These are phyloP conservation scores for Epichloe festucae DNA, from an alignment of 2,329 filamentous ascomycete species.

Conservation along the genomic window DNA sequence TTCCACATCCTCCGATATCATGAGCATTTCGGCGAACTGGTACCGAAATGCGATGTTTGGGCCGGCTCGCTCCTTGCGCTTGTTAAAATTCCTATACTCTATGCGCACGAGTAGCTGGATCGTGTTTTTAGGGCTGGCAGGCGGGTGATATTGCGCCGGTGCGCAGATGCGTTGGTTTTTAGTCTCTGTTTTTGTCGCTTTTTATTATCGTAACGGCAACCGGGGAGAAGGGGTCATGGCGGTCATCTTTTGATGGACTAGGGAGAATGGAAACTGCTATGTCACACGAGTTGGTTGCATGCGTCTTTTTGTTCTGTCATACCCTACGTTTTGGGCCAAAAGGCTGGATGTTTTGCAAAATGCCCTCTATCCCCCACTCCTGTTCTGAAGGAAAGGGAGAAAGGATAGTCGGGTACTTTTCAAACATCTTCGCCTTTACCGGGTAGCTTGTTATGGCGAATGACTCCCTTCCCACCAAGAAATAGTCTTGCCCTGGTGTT, in stretches of 20 bases:
- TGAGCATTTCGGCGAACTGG: constrained; percentile 23
- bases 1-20: constrained; percentile 22
- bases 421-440: neutral
- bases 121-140: constrained; percentile 21
- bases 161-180: constrained; percentile 19
- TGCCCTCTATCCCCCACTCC: neutral
- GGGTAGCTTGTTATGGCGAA: constrained; percentile 1
- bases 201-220: constrained; percentile 13
- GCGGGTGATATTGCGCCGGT: constrained; percentile 21
- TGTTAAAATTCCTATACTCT: constrained; percentile 6
- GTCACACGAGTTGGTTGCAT: constrained; percentile 5
- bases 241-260: constrained; percentile 8
- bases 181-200: constrained; percentile 13
- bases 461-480: constrained; percentile 1
- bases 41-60: constrained; percentile 22
- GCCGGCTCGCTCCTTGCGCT: constrained; percentile 9
- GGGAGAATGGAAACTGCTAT: constrained; percentile 6
- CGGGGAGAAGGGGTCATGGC: constrained; percentile 16
- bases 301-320: constrained; percentile 4
- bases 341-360: neutral
- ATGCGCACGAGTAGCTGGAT: constrained; percentile 13
- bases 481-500: neutral
- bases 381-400: neutral
- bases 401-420: neutral
- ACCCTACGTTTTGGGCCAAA: constrained; percentile 4